These are phyloP conservation scores for Rhodotorula mucilaginosa DNA, from an alignment of 1,284 basidiomycete genomes.

Conservation along the genomic window DNA sequence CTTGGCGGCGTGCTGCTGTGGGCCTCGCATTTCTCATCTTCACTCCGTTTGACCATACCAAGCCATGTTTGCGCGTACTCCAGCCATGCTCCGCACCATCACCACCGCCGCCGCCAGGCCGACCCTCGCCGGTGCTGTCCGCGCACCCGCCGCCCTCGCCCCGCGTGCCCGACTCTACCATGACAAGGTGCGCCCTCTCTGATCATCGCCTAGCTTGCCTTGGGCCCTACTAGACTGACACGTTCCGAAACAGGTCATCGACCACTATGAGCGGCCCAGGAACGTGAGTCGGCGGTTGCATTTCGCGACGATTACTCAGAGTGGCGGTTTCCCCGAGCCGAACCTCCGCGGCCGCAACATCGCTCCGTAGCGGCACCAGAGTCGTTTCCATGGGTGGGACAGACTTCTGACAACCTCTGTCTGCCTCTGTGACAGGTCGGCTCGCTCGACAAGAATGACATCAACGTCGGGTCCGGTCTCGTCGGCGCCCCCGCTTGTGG, in stretches of 20 bases:
- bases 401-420: conserved; percentile 13
- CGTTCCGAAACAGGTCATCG: conserved; percentile 31
- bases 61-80: conserved; percentile 28
- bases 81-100: conserved; percentile 13
- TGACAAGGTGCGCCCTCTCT: conserved; percentile 32
- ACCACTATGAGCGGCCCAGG: conserved; percentile 87
- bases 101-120: conserved; percentile 14
- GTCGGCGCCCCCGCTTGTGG: conserved; percentile 96
- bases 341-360: no score
- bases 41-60: neutral
- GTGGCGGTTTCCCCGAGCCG: neutral
- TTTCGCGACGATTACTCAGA: neutral
- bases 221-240: no score
- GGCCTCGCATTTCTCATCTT: neutral
- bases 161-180: conserved; percentile 36
- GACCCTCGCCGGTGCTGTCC: conserved; percentile 2
- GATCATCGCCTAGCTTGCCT: neutral
- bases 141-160: conserved; percentile 9
- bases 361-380: neutral
- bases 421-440: conserved; percentile 66
- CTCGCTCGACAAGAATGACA: conserved; percentile 85
- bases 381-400: no score
- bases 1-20: neutral
- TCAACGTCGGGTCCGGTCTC: conserved; percentile 92
- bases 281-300: conserved; percentile 64